These are phyloP conservation scores for Sugiyamaella marilandica DNA, from an alignment of 805 yeast species.

Conservation along the genomic window DNA sequence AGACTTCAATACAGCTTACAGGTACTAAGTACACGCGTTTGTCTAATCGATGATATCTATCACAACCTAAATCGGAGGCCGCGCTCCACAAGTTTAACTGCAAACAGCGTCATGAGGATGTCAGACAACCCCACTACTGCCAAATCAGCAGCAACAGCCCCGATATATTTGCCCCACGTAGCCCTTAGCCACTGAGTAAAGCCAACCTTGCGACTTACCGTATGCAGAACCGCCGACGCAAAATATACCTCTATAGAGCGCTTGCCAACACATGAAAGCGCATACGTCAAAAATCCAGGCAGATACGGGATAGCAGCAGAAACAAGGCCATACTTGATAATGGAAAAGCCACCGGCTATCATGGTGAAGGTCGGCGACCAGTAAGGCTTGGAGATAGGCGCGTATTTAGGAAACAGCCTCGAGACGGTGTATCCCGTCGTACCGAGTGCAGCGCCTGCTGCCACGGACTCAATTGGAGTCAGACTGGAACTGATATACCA, in stretches of 20 bases:
- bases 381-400: constrained; percentile 35
- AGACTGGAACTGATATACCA: constrained; percentile 28
- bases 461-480: constrained; percentile 22
- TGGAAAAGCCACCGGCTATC: constrained; percentile 30
- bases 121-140: constrained; percentile 15
- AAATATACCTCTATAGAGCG: constrained; percentile 32
- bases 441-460: constrained; percentile 25
- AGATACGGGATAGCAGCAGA: constrained; percentile 24
- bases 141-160: constrained; percentile 17
- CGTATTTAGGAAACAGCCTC: constrained; percentile 27
- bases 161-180: constrained; percentile 14
- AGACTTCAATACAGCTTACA: neutral
- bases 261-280: constrained; percentile 28
- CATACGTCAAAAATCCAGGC: constrained; percentile 21
- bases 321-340: constrained; percentile 28
- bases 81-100: constrained; percentile 17
- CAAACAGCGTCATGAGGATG: constrained; percentile 19
- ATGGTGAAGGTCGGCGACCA: constrained; percentile 37
- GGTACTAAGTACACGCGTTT: too few relatives aligned
- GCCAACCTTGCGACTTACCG: constrained; percentile 6
- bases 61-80: constrained; percentile 10
- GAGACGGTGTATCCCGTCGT: constrained; percentile 28
- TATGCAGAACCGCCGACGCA: constrained; percentile 21
- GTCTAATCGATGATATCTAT: too few relatives aligned
- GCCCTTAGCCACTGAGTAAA: constrained; percentile 7